phyloP scores from a whole-genome alignment of 495 filamentous ascomycete species.

The Neurospora sp. region DNA sequence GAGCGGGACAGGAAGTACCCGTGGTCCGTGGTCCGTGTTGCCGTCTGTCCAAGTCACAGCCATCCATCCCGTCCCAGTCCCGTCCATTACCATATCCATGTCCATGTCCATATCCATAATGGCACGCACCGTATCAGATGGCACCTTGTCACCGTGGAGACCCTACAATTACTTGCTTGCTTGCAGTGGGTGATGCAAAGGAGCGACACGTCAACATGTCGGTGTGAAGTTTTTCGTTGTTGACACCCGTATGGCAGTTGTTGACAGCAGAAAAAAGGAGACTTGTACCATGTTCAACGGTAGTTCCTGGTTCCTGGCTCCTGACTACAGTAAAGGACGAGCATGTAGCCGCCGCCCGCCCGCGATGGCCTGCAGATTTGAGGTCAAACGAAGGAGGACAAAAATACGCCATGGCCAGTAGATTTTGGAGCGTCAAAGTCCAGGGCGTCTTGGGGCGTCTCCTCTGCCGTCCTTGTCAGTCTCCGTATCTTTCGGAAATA shows the following conservation, averaged over 20 bases:
- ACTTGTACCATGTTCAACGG: background rate
- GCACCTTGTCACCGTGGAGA: background rate
- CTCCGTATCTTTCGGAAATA: background rate
- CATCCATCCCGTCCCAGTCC: background rate
- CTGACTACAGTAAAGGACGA: background rate
- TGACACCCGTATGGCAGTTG: background rate
- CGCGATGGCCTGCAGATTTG: slow-evolving; percentile 16
- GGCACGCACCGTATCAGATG: no score
- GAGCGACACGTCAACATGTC: slow-evolving; percentile 26
- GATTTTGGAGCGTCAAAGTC: background rate
- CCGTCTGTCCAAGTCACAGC: background rate
- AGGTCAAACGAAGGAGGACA: slow-evolving; percentile 19
- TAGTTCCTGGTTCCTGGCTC: slow-evolving; percentile 6
- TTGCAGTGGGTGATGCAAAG: slow-evolving; percentile 9
- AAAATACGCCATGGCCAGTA: slow-evolving; percentile 3
- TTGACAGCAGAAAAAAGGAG: background rate
- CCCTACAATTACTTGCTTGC: background rate
- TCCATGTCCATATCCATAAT: no score
- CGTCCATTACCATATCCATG: background rate
- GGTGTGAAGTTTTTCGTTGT: slow-evolving; percentile 11
- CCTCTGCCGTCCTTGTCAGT: background rate
- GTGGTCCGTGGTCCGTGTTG: background rate
- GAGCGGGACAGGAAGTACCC: background rate
- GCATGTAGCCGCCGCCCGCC: slow-evolving; percentile 7
- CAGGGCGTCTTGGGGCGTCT: background rate